Conservation (phyloP, 2,329 filamentous ascomycete species). For the Chaetomium sp. region DNA sequence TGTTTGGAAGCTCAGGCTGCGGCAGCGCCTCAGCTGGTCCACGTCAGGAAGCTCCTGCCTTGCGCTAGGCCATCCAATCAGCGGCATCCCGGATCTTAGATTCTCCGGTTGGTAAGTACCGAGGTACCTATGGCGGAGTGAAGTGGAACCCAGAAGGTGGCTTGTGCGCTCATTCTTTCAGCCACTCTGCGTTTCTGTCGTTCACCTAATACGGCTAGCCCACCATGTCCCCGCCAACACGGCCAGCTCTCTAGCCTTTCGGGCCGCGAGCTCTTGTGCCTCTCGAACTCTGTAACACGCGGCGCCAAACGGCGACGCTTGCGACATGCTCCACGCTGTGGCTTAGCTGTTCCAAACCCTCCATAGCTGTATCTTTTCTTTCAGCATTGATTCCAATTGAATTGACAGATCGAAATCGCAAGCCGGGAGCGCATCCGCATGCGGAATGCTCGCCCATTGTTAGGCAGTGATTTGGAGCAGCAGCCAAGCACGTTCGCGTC, state of each 20-base stretch:
- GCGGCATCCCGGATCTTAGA: not conserved
- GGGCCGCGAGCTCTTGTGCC: slow-evolving; percentile 13
- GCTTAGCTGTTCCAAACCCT: slow-evolving; percentile 3
- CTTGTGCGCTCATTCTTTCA: not conserved
- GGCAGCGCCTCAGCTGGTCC: slow-evolving; percentile 24
- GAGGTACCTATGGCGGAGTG: no score
- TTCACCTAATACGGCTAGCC: slow-evolving; percentile 3
- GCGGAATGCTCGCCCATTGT: slow-evolving; percentile 22
- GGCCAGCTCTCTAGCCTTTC: slow-evolving; percentile 14
- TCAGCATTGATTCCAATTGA: not conserved
- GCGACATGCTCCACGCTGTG: slow-evolving; percentile 5
- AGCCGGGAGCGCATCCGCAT: slow-evolving; percentile 16
- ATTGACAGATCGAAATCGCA: not conserved
- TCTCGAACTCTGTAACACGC: slow-evolving; percentile 34
- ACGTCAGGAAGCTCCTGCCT: slow-evolving; percentile 39
- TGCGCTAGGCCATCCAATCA: slow-evolving; percentile 26
- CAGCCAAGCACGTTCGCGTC: slow-evolving; percentile 25
- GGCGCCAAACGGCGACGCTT: slow-evolving; percentile 15
- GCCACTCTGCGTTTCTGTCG: not conserved
- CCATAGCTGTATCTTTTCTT: not conserved
- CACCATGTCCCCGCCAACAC: not conserved
- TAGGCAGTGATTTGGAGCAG: slow-evolving; percentile 27
- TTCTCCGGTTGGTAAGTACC: no score
- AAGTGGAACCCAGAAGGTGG: not conserved
- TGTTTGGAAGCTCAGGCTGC: slow-evolving; percentile 24